Base-by-base conservation (phyloP, 768 basidiomycete genomes). In the Termitomyces sp. region DNA sequence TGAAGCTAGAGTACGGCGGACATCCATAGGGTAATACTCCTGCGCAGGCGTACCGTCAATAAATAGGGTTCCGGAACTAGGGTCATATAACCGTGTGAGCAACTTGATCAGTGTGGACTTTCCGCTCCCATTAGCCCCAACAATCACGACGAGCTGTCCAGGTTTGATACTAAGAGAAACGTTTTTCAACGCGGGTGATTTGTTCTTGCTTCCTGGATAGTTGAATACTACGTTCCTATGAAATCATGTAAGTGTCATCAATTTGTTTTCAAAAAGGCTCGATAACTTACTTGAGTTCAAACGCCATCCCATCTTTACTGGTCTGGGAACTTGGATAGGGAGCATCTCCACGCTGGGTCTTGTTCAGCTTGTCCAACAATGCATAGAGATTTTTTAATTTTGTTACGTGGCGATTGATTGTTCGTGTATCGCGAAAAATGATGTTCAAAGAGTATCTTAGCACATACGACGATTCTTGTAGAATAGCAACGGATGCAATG, bases 101-200 rank as follows among this genome's bases (percentile, higher is more conserved):
- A 85, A 68, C 46, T 80, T 80, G 18, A 84, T 68, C 20, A 84
- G 59, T 0, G 81, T 81, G 4, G 79, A 78, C 59, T 84, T 84
- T 1, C 82, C 82, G 53, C 76, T 77, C 5, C 83, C 83, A 59
- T 85, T 86, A 2, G 69, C 69, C 27, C 84, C 83, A 7, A 86
- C 83, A n/a, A 86, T 70, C 34, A 84, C 78, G 18, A 81, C 77
- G 13, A 84, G 71, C 27, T 78, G 71, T 2, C 80, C 81, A 0
- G 78, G 66, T 18, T 74, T 67, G 50, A 85, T 77, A 4, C 60
- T 67, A 20, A 84, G 69, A 0, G 77, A 76, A 6, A 84, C 65
- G 22, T 72, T 64, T 9, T 67, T 63, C 18, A 83, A 57, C 3
- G 74, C 76, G 24, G 70, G 70, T 2, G 59, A 61, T 2, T 58